A percentile compares a stretch with the other conserved stretches of the same genome.
phyloP scores from a whole-genome alignment of 768 basidiomycete genomes.

The Termitomyces sp. region DNA sequence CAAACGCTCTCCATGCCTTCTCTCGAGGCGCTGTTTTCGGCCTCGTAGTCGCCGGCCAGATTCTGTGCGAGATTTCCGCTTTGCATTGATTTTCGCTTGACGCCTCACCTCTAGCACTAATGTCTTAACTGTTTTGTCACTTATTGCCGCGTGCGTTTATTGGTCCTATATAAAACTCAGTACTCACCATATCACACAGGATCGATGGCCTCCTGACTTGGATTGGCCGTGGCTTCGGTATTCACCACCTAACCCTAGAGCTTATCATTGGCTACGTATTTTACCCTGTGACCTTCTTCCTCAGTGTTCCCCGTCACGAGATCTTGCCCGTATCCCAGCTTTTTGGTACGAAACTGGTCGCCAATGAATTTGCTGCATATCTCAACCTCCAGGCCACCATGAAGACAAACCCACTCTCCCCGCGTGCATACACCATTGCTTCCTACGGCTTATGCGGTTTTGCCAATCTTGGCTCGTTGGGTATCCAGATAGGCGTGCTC shows the following conservation, averaged over 20 bases:
- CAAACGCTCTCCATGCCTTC: slow-evolving; percentile 88
- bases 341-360: slow-evolving; percentile 83
- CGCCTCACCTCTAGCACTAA: slow-evolving; percentile 50
- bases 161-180: not conserved
- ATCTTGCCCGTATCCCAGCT: slow-evolving; percentile 78
- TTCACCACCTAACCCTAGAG: slow-evolving; percentile 78
- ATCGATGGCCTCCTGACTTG: slow-evolving; percentile 87
- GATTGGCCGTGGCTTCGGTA: slow-evolving; percentile 85
- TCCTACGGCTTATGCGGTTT: slow-evolving; percentile 91
- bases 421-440: slow-evolving; percentile 77
- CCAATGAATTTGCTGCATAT: slow-evolving; percentile 86
- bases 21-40: slow-evolving; percentile 83
- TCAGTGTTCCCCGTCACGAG: slow-evolving; percentile 76
- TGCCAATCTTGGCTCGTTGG: slow-evolving; percentile 81
- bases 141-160: slow-evolving; percentile 56
- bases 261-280: slow-evolving; percentile 84
- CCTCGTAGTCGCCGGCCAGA: slow-evolving; percentile 82
- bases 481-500: slow-evolving; percentile 66
- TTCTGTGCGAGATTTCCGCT: slow-evolving; percentile 50
- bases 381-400: slow-evolving; percentile 49
- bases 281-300: slow-evolving; percentile 84
- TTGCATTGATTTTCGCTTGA: slow-evolving; percentile 11
- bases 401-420: slow-evolving; percentile 52
- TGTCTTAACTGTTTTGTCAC: slow-evolving; percentile 80
- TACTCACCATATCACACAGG: slow-evolving; percentile 2